Conservation (phyloP, 2,329 filamentous ascomycete species). For the Ophiosphaerella narmari region DNA sequence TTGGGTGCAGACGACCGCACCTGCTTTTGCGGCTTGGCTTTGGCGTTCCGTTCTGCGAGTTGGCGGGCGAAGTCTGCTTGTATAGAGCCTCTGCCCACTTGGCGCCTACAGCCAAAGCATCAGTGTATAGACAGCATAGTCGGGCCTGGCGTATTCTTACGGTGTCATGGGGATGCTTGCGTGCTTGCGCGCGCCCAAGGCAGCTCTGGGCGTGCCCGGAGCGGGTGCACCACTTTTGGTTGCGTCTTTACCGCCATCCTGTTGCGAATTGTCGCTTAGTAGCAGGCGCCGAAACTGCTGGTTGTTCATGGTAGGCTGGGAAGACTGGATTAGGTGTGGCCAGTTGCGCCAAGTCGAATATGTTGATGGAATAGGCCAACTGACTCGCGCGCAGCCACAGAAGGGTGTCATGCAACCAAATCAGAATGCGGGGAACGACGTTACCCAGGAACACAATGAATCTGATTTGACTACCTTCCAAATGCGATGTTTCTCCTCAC, state of each 20-base stretch:
- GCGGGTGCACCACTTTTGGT: constrained; percentile 17
- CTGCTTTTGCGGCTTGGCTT: constrained; percentile 66
- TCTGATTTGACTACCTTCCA: too few species aligned
- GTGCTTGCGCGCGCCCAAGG: constrained; percentile 76
- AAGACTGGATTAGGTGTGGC: constrained; percentile 7
- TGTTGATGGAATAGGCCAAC: constrained; percentile 7
- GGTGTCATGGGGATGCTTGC: constrained; percentile 94
- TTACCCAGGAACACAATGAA: constrained; percentile 1
- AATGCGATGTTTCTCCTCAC: too few species aligned
- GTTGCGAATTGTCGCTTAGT: constrained; percentile 55
- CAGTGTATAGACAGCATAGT: neutral
- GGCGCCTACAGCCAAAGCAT: constrained; percentile 59
- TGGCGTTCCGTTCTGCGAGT: constrained; percentile 71
- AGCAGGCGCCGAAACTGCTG: constrained; percentile 87
- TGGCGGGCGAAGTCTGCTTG: constrained; percentile 80
- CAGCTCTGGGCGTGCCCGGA: constrained; percentile 44
- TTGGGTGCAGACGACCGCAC: constrained; percentile 81
- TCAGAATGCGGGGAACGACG: constrained; percentile 11
- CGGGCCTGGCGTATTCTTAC: constrained; percentile 55
- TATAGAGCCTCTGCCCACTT: constrained; percentile 58
- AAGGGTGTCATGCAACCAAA: neutral
- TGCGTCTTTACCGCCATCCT: constrained; percentile 32
- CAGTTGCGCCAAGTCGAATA: neutral
- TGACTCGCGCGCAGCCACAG: constrained; percentile 2
- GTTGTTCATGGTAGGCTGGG: constrained; percentile 77